Base-by-base conservation (phyloP, 2,329 filamentous ascomycete species). In the Fusarium camptoceras region DNA sequence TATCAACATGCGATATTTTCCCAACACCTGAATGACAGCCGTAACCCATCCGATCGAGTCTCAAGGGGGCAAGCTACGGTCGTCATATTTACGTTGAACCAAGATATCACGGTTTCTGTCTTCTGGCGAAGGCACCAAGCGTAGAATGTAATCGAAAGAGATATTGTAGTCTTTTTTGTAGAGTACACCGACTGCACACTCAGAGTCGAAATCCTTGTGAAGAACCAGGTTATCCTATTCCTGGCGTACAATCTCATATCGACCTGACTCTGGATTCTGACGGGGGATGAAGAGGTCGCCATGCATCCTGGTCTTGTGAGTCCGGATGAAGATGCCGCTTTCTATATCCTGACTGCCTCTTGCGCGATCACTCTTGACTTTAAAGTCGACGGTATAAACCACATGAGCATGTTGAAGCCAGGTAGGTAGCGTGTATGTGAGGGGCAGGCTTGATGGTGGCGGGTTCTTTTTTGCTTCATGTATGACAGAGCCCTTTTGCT, bases 41-140 rank as follows among this genome's bases (percentile, higher is more conserved):
- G 66, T 64, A 49, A 56, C 72, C 73, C 67, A 75, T 28, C 66
- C 73, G 39, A 62, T 59, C 31, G 73, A 72, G 48, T 71, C 48
- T 47, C 22, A 22, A 24, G 47, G 65, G 15, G 64, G 50, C 10
- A 50, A 37, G 18, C 37, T n/a, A 31, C 58, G 54, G 25, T 51
- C 39, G 16, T 48, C 43, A 4, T 47, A 22, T 49, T 10, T 31
- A 16, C 18, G 15, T 8, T 22, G 7, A 39, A 16, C 34, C 12
- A 20, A 34, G n/a, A 28, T 6, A 37, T 4, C 12, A 28, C 20
- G 12, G 15, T 22, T 50, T 25, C 18, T 30, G 3, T 42, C 16
- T 2, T 59, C 20, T 6, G 53, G 65, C 15, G 53, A 30, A 24
- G 63, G 49, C 9, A 54, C 58, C 12, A 50, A 58, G 3, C 6